Evolutionary conservation across 805 yeast species (phyloP).

Genomic region (Cyberlindnera mycetangii): DNA sequence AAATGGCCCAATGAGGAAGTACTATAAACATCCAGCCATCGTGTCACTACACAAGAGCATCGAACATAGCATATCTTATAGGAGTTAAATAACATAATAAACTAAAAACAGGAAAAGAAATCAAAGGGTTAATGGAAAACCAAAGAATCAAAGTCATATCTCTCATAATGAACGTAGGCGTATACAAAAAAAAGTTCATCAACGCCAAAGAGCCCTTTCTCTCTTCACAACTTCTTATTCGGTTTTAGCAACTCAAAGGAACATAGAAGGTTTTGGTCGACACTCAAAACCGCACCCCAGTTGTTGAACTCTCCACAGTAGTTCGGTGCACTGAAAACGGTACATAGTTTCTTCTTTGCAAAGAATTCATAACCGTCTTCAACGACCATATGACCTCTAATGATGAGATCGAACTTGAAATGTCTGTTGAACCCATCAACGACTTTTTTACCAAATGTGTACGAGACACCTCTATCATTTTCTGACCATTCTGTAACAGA

Average conservation of each 20-base stretch:
- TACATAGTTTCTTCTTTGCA: conserved; percentile 68
- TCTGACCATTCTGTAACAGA: conserved; percentile 64
- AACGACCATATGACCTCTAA: conserved; percentile 87
- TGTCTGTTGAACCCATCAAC: conserved; percentile 65
- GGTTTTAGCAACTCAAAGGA: conserved; percentile 94
- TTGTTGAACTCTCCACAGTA: conserved; percentile 62
- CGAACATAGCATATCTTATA: no score
- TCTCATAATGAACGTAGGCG: conserved; percentile 4
- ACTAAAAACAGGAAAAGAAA: background rate
- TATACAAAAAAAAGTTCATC: background rate
- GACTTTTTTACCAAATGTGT: conserved; percentile 69
- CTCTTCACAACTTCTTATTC: conserved; percentile 19
- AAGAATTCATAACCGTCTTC: conserved; percentile 87
- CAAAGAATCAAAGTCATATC: conserved; percentile 2
- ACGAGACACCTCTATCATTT: conserved; percentile 81
- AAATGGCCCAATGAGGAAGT: background rate
- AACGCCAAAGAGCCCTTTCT: background rate
- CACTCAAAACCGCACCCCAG: conserved; percentile 99
- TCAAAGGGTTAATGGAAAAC: background rate
- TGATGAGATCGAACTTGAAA: conserved; percentile 73
- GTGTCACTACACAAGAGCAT: background rate
- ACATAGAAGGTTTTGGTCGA: conserved; percentile 85
- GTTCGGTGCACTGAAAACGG: conserved; percentile 80
- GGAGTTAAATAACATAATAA: background rate
- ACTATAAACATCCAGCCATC: no score